Conservation (phyloP, 208 protist genomes). For the Wallacemonas sp. region DNA sequence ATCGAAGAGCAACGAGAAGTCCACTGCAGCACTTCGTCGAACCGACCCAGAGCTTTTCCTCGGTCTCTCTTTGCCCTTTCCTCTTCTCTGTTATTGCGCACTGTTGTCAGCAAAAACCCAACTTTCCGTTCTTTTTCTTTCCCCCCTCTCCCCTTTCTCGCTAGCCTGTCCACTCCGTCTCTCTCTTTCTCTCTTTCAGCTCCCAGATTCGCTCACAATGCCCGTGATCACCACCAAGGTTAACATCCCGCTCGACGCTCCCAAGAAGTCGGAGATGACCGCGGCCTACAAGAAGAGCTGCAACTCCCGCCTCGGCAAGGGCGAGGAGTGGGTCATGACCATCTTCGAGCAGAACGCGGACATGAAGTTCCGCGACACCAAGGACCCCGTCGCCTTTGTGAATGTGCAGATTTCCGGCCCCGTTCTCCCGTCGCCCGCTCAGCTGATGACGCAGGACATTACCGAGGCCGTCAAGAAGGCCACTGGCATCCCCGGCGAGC, state of each 20-base stretch:
- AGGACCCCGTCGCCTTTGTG: conserved; percentile 25
- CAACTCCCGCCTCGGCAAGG: conserved; percentile 21
- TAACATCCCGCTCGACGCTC: conserved; percentile 23
- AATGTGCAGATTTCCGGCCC: conserved; percentile 24
- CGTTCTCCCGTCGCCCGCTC: conserved; percentile 9
- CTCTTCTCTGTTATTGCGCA: too few relatives aligned
- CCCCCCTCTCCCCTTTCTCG: neutral
- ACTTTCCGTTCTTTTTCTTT: neutral
- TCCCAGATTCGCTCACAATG: conserved; percentile 13
- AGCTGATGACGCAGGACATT: conserved; percentile 23
- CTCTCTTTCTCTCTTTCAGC: neutral
- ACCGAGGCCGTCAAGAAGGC: conserved; percentile 19
- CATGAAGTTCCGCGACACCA: conserved; percentile 22
- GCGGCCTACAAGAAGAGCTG: conserved; percentile 22
- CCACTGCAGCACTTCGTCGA: too few relatives aligned
- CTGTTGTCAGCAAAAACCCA: too few relatives aligned
- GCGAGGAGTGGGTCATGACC: conserved; percentile 34
- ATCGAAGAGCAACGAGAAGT: too few relatives aligned
- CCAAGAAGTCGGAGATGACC: conserved; percentile 18
- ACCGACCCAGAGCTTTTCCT: too few relatives aligned
- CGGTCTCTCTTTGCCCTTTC: too few relatives aligned
- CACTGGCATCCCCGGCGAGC: conserved; percentile 23
- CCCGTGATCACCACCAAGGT: conserved; percentile 25
- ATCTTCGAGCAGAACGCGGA: conserved; percentile 28
- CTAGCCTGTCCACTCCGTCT: conserved; percentile 7